Percentiles rank a stretch among this genome's conserved stretches.
Conservation (phyloP, 2,329 filamentous ascomycete species). For the Talaromyces sp. region DNA sequence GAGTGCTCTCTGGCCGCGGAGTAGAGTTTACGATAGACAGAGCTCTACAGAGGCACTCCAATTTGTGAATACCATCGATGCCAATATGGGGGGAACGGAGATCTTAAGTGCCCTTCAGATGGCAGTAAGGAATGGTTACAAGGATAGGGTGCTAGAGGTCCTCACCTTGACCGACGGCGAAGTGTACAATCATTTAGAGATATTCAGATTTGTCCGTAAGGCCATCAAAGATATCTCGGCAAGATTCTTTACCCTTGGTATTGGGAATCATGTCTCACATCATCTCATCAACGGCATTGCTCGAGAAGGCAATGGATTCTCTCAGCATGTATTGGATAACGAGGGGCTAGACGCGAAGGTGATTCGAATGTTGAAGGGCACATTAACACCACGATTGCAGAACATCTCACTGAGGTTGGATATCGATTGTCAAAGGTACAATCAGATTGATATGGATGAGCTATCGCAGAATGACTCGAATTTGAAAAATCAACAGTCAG, state of each 20-base stretch:
- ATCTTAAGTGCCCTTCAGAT: slow-evolving; percentile 53
- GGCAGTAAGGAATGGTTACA: slow-evolving; percentile 47
- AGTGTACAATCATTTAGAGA: too few relatives aligned
- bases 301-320: slow-evolving; percentile 58
- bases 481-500: too few relatives aligned
- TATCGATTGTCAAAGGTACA: too few relatives aligned
- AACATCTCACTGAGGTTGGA: background rate
- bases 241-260: slow-evolving; percentile 49
- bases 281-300: slow-evolving; percentile 59
- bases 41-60: slow-evolving; percentile 36
- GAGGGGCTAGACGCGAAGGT: slow-evolving; percentile 68
- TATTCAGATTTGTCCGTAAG: too few relatives aligned
- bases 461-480: too few relatives aligned
- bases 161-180: background rate
- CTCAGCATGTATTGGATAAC: slow-evolving; percentile 58
- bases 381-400: slow-evolving; percentile 44
- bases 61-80: too few relatives aligned
- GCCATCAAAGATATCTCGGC: too few relatives aligned
- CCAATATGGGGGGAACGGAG: slow-evolving; percentile 58
- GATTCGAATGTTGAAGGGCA: slow-evolving; percentile 64
- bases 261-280: slow-evolving; percentile 56
- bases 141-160: slow-evolving; percentile 1
- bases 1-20: slow-evolving; percentile 54
- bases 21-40: slow-evolving; percentile 50
- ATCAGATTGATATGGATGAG: too few relatives aligned